phyloP scores from a whole-genome alignment of 805 yeast species.

The Kuraishia capsulata region DNA sequence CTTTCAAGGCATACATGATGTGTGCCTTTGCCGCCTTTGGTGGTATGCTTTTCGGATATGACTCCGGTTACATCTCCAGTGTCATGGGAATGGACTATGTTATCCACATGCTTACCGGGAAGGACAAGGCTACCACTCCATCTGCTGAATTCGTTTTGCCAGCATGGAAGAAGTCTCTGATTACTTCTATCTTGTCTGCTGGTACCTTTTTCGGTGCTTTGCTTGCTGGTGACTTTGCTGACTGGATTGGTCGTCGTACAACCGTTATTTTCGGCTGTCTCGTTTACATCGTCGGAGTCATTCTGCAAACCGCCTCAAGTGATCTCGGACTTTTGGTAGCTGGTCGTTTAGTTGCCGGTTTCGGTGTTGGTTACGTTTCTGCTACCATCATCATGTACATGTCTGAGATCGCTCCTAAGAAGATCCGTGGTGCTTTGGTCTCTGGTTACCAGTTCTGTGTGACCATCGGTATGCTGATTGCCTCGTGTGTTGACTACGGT shows the following conservation, averaged over 20 bases:
- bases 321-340: conserved; percentile 42
- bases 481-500: conserved; percentile 64
- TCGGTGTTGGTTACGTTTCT: conserved; percentile 71
- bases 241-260: conserved; percentile 36
- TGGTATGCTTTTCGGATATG: conserved; percentile 60
- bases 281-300: conserved; percentile 38
- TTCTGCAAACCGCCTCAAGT: conserved; percentile 36
- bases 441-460: conserved; percentile 57
- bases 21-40: conserved; percentile 60
- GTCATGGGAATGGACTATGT: conserved; percentile 53
- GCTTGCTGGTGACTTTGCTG: conserved; percentile 45
- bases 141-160: conserved; percentile 12
- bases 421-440: conserved; percentile 72
- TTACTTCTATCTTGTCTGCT: conserved; percentile 65
- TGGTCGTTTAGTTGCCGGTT: conserved; percentile 69
- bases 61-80: conserved; percentile 61
- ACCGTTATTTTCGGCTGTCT: conserved; percentile 33
- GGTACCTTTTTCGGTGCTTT: conserved; percentile 69
- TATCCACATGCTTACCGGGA: conserved; percentile 18
- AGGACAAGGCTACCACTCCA: conserved; percentile 10
- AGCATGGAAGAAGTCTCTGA: conserved; percentile 29
- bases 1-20: conserved; percentile 24
- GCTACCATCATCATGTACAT: conserved; percentile 73
- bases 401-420: conserved; percentile 71
- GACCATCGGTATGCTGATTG: conserved; percentile 66